phyloP scores from a whole-genome alignment of 2,329 filamentous ascomycete genomes.

The Claviceps pazoutovae region DNA sequence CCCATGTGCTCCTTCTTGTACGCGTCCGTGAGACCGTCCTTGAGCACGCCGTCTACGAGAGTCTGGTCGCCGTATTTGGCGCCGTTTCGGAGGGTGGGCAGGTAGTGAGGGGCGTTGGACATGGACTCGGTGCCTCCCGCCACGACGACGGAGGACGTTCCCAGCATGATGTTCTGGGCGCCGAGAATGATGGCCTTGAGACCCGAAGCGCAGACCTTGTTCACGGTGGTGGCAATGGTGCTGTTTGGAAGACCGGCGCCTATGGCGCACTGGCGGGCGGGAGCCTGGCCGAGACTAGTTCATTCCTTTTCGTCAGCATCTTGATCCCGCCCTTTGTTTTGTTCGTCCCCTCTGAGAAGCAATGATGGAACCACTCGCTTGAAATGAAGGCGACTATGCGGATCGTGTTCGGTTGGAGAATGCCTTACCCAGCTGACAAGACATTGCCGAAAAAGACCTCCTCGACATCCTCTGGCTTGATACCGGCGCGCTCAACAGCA shows the following conservation, averaged over 20 bases:
- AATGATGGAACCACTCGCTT: no score
- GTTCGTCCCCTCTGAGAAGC: no score
- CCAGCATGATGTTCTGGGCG: slow-evolving; percentile 94
- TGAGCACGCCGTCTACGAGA: slow-evolving; percentile 80
- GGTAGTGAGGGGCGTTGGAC: slow-evolving; percentile 95
- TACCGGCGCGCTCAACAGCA: slow-evolving; percentile 73
- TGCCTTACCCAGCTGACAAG: slow-evolving; percentile 73
- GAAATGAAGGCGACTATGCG: not conserved
- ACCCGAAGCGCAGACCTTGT: slow-evolving; percentile 96
- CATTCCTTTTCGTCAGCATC: not conserved
- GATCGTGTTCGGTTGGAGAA: not conserved
- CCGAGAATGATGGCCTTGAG: slow-evolving; percentile 91
- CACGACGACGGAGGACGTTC: slow-evolving; percentile 83
- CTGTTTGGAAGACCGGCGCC: slow-evolving; percentile 70
- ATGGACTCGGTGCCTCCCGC: slow-evolving; percentile 96
- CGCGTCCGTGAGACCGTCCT: slow-evolving; percentile 88
- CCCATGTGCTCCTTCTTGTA: slow-evolving; percentile 98
- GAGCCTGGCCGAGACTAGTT: slow-evolving; percentile 79
- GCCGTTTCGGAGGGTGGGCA: slow-evolving; percentile 71
- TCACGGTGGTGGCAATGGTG: slow-evolving; percentile 81
- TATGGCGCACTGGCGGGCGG: slow-evolving; percentile 86
- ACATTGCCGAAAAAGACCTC: slow-evolving; percentile 99
- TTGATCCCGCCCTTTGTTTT: no score
- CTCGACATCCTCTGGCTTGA: slow-evolving; percentile 82
- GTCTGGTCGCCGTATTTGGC: slow-evolving; percentile 89